These are phyloP conservation scores for Draba incana DNA, from an alignment of 345 rosid genomes.

Conservation along the genomic window DNA sequence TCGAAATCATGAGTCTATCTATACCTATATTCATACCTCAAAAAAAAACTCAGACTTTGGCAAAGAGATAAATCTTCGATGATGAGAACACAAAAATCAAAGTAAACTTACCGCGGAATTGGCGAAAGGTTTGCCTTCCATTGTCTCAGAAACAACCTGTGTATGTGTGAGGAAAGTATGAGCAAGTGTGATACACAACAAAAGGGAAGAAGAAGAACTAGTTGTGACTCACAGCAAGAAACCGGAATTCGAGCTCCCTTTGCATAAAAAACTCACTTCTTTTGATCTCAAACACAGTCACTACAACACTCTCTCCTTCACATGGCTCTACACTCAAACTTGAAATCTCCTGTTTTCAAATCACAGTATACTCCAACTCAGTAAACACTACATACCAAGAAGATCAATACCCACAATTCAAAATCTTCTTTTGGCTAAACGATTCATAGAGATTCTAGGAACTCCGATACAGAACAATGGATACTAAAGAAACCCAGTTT, in stretches of 20 bases:
- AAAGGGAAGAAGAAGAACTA: background rate
- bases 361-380: background rate
- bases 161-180: conserved; percentile 1
- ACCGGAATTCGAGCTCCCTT: conserved; percentile 84
- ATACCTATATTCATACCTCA: conserved; percentile 61
- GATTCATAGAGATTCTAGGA: too few relatives aligned
- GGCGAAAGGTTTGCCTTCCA: conserved; percentile 66
- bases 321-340: conserved; percentile 86
- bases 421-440: too few relatives aligned
- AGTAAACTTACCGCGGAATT: conserved; percentile 60
- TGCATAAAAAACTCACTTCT: conserved; percentile 73
- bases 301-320: conserved; percentile 69
- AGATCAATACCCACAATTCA: too few relatives aligned
- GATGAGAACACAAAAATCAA: background rate
- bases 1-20: conserved; percentile 14
- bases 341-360: conserved; percentile 72
- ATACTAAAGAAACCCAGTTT: too few relatives aligned
- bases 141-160: conserved; percentile 75
- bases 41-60: conserved; percentile 20
- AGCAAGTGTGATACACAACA: background rate
- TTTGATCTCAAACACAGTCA: conserved; percentile 81
- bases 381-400: too few relatives aligned
- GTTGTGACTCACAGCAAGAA: conserved; percentile 79
- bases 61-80: background rate
- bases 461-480: too few relatives aligned